Conservation (phyloP, 225 moss, liverwort and hornwort genomes). For the Sphagnum tenellum region DNA sequence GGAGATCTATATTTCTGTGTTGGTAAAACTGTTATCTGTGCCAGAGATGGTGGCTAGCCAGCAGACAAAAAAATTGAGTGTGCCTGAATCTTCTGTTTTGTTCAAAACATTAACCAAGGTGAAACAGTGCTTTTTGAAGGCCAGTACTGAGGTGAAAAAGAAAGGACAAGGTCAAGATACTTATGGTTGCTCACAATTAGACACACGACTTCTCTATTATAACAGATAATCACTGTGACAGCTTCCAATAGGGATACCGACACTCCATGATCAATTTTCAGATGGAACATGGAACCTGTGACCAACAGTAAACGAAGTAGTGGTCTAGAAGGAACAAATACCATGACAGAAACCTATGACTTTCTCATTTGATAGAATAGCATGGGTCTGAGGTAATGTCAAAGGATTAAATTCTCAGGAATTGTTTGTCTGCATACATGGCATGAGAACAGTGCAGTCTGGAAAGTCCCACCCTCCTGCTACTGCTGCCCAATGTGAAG, state of each 20-base stretch:
- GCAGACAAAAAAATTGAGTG: too few relatives aligned
- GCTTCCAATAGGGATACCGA: too few relatives aligned
- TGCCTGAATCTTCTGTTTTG: too few relatives aligned
- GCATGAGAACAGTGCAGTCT: conserved; percentile 63
- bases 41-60: too few relatives aligned
- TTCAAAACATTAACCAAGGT: too few relatives aligned
- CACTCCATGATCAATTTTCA: background rate
- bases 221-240: too few relatives aligned
- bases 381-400: background rate
- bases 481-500: conserved; percentile 53
- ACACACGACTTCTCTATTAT: too few relatives aligned
- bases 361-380: conserved; percentile 4
- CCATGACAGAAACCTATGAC: background rate
- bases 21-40: background rate
- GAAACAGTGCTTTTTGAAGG: too few relatives aligned
- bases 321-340: background rate
- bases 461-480: conserved; percentile 43
- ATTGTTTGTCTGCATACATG: conserved; percentile 39
- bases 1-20: background rate
- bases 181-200: too few relatives aligned
- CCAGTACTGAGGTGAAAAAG: background rate
- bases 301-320: background rate
- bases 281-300: background rate
- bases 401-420: background rate
- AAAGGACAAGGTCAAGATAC: background rate